Evolutionary conservation across 78 protist species (phyloP).

Genomic region (Chrysochromulina tobinii): DNA sequence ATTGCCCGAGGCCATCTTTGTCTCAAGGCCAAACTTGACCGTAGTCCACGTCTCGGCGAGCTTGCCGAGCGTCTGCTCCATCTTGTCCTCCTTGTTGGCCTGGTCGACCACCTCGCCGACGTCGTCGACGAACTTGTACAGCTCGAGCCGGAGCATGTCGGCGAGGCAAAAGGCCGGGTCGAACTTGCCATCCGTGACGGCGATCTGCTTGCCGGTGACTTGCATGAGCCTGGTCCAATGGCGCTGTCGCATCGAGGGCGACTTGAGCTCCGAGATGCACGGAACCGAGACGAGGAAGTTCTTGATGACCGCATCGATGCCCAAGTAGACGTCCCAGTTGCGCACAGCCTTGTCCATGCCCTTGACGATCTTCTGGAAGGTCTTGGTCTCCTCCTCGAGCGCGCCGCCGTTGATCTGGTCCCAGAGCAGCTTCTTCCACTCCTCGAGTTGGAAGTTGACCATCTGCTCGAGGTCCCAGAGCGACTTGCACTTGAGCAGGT

Average conservation of each 20-base stretch:
- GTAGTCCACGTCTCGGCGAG: constrained; percentile 3
- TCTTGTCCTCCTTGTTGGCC: constrained; percentile 56
- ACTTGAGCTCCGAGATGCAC: constrained; percentile 52
- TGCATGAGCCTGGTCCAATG: constrained; percentile 68
- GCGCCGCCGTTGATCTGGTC: constrained; percentile 11
- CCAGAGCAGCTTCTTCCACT: constrained; percentile 51
- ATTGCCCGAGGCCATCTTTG: neutral
- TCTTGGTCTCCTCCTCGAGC: constrained; percentile 52
- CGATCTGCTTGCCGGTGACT: neutral
- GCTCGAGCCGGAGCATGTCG: constrained; percentile 49
- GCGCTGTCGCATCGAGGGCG: constrained; percentile 61
- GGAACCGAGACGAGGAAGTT: constrained; percentile 51
- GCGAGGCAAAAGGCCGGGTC: constrained; percentile 53
- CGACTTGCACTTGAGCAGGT: neutral
- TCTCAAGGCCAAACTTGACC: constrained; percentile 8
- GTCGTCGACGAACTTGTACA: constrained; percentile 63
- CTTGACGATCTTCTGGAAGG: constrained; percentile 17
- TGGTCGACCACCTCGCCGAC: constrained; percentile 60
- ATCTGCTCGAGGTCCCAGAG: constrained; percentile 50
- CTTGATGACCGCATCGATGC: constrained; percentile 36
- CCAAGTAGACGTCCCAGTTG: constrained; percentile 7
- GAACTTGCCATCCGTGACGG: neutral
- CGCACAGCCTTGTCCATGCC: constrained; percentile 6
- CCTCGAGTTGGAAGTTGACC: neutral
- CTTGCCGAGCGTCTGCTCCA: constrained; percentile 53